phyloP scores from a whole-genome alignment of 1,139 yeast species.

The Candida sp. region DNA sequence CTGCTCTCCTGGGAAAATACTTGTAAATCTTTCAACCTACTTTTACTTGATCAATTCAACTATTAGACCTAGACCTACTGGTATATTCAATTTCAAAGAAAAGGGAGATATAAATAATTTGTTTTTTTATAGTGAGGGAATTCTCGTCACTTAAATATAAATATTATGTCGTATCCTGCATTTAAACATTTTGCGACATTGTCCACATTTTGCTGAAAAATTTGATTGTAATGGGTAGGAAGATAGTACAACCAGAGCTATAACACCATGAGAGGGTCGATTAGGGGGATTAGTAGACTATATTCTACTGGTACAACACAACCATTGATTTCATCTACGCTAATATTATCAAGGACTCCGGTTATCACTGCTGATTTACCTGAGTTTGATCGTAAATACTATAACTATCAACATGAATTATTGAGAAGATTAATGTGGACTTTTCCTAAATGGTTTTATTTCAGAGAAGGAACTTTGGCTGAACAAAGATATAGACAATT shows the following conservation, averaged over 20 bases:
- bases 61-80: neutral
- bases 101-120: neutral
- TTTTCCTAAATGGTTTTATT: conserved; percentile 91
- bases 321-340: conserved; percentile 29
- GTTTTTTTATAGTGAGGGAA: neutral
- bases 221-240: neutral
- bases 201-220: neutral
- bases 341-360: conserved; percentile 79
- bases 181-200: no score
- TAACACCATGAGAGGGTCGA: neutral
- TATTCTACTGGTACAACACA: neutral
- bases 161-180: no score
- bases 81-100: neutral
- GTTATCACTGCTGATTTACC: conserved; percentile 75
- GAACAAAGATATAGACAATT: conserved; percentile 78
- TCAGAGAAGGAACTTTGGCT: conserved; percentile 84
- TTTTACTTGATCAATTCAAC: no score
- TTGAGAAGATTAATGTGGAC: conserved; percentile 97
- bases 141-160: no score
- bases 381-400: conserved; percentile 72
- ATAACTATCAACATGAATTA: conserved; percentile 79
- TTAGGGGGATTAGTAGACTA: conserved; percentile 1
- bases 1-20: neutral
- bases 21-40: neutral
- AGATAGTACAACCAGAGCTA: neutral